These are phyloP conservation scores for Magnaporthiopsis poae DNA, from an alignment of 2,329 filamentous ascomycete species.

Conservation along the genomic window DNA sequence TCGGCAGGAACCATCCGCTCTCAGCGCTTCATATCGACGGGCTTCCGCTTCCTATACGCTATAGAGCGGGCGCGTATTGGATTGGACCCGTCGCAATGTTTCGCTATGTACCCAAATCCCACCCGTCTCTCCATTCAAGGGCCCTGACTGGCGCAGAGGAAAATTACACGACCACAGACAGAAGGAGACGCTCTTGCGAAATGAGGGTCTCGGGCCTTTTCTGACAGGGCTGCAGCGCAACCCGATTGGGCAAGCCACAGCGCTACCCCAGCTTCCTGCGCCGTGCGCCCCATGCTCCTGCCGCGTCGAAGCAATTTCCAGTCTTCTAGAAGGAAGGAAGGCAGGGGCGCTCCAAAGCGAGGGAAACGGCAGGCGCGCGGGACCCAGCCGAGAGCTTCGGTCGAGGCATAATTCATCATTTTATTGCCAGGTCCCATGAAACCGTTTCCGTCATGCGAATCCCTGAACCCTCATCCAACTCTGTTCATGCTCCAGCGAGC, in stretches of 20 bases:
- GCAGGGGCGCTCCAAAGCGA: neutral
- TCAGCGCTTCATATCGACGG: neutral
- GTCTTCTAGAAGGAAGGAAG: slow-evolving; percentile 24
- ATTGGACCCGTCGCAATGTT: neutral
- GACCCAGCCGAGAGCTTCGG: slow-evolving; percentile 19
- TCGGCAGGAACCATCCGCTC: neutral
- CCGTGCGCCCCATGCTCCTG: slow-evolving; percentile 4
- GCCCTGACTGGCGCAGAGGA: neutral
- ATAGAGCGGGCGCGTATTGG: neutral
- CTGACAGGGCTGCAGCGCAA: neutral
- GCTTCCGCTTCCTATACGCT: neutral
- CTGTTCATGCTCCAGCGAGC: slow-evolving; percentile 5
- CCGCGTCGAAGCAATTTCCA: slow-evolving; percentile 26
- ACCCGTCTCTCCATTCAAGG: neutral
- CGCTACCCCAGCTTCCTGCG: neutral
- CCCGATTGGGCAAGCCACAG: neutral
- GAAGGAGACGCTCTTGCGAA: neutral
- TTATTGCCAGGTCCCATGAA: slow-evolving; percentile 38
- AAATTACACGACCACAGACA: neutral
- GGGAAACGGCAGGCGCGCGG: slow-evolving; percentile 9
- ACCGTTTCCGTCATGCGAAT: slow-evolving; percentile 37
- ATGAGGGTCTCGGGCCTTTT: neutral
- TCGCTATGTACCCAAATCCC: neutral
- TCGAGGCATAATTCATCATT: slow-evolving; percentile 35
- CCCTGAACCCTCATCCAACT: slow-evolving; percentile 19